A percentile compares a stretch with the other conserved stretches of the same genome.
These are phyloP conservation scores for Boehmeria nivea DNA, from an alignment of 306 rosid genomes.

Conservation along the genomic window DNA sequence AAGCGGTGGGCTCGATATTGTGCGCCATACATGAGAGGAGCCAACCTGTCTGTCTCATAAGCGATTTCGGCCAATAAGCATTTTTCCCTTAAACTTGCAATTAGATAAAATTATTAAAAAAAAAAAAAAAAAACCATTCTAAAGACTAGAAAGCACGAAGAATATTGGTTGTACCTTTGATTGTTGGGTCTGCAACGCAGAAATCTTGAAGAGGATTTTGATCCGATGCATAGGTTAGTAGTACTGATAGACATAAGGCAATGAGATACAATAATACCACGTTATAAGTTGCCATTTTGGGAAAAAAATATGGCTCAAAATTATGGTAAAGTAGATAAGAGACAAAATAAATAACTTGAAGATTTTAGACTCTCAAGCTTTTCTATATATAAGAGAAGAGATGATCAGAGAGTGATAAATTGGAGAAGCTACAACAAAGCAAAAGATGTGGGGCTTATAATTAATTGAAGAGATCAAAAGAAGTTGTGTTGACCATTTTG, in stretches of 20 bases:
- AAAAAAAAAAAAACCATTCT: neutral
- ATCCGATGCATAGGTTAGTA: constrained; percentile 18
- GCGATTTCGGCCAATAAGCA: too few relatives aligned
- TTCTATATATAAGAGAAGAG: neutral
- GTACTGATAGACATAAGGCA: constrained; percentile 2
- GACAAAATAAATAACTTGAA: neutral
- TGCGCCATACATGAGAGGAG: too few relatives aligned
- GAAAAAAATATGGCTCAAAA: too few relatives aligned
- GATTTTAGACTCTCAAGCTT: neutral
- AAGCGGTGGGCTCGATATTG: too few relatives aligned
- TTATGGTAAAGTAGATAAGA: too few relatives aligned
- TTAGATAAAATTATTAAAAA: too few relatives aligned
- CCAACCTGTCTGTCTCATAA: too few relatives aligned
- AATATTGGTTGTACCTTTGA: constrained; percentile 4
- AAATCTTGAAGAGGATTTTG: constrained; percentile 39
- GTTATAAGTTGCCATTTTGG: constrained; percentile 11
- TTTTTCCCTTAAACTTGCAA: too few relatives aligned
- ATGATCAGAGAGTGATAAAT: neutral
- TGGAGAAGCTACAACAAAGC: neutral
- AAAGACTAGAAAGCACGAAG: neutral
- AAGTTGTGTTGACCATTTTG: neutral
- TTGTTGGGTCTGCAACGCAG: constrained; percentile 31
- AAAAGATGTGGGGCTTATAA: neutral
- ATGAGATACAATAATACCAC: constrained; percentile 4
- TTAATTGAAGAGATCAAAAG: too few relatives aligned